Conservation (phyloP, 2,329 filamentous ascomycete species). For the Xylaria sp. region DNA sequence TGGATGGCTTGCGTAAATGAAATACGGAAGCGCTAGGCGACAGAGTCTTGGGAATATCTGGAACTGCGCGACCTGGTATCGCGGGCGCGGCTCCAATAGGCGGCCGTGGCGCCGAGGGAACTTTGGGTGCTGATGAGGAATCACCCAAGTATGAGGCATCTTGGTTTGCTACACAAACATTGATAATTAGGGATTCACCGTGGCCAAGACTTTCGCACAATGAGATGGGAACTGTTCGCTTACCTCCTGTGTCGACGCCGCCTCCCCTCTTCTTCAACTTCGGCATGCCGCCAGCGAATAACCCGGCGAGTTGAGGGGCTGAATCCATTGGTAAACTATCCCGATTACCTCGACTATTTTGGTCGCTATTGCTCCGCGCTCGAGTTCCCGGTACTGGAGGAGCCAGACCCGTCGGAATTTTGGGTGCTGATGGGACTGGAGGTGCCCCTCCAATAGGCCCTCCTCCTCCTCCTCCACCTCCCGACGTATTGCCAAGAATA, state of each 20-base stretch:
- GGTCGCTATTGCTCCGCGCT: conserved; percentile 79
- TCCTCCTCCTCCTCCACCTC: conserved; percentile 45
- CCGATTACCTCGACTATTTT: conserved; percentile 48
- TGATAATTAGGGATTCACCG: conserved; percentile 19
- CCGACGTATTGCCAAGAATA: conserved; percentile 52
- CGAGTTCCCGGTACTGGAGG: conserved; percentile 60
- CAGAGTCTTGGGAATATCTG: conserved; percentile 18
- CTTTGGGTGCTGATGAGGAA: conserved; percentile 52
- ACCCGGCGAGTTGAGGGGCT: conserved; percentile 75
- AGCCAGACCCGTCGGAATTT: conserved; percentile 52
- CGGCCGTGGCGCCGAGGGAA: conserved; percentile 53
- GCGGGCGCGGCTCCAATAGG: conserved; percentile 56
- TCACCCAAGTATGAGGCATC: conserved; percentile 76
- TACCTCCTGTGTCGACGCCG: conserved; percentile 67
- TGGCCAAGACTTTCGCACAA: neutral
- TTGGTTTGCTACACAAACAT: conserved; percentile 46
- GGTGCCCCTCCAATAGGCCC: conserved; percentile 69
- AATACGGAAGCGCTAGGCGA: conserved; percentile 42
- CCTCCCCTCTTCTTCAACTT: conserved; percentile 86
- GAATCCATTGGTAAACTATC: conserved; percentile 45
- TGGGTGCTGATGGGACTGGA: conserved; percentile 63
- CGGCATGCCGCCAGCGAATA: conserved; percentile 93
- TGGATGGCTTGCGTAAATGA: conserved; percentile 54
- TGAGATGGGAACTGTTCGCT: conserved; percentile 19
- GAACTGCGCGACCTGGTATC: conserved; percentile 50